Evolutionary conservation across 2,329 filamentous ascomycete species (phyloP).

Genomic region (Scedosporium boydii): DNA sequence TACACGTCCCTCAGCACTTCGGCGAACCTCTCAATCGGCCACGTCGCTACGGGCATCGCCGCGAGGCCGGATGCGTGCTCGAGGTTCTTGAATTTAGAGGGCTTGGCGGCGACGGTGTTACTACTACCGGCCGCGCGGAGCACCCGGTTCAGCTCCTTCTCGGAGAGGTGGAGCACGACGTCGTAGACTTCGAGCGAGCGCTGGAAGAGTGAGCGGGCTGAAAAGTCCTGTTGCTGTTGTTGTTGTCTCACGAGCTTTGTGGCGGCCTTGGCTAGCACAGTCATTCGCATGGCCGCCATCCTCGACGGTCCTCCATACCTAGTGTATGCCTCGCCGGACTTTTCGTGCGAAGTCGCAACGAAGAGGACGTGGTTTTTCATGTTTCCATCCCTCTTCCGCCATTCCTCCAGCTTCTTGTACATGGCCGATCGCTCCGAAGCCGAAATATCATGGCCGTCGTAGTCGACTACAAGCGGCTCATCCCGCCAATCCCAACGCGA

Average conservation of each 20-base stretch:
- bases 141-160: conserved; percentile 37
- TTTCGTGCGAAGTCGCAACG: conserved; percentile 69
- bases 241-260: conserved; percentile 48
- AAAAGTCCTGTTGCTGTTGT: conserved; percentile 39
- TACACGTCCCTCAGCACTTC: conserved; percentile 60
- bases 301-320: conserved; percentile 55
- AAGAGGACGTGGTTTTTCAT: conserved; percentile 80
- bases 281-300: conserved; percentile 78
- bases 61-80: conserved; percentile 42
- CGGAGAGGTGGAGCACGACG: conserved; percentile 65
- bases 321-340: conserved; percentile 73
- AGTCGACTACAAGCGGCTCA: conserved; percentile 72
- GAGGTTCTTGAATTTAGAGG: conserved; percentile 73
- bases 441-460: conserved; percentile 23
- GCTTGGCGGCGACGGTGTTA: conserved; percentile 21
- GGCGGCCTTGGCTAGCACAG: conserved; percentile 68
- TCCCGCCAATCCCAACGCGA: conserved; percentile 87
- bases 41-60: conserved; percentile 40
- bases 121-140: conserved; percentile 25
- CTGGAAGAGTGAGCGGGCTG: conserved; percentile 58
- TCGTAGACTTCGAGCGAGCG: conserved; percentile 71
- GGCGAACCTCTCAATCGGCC: conserved; percentile 55
- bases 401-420: conserved; percentile 65
- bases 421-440: conserved; percentile 55
- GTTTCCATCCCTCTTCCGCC: conserved; percentile 78